Evolutionary conservation across 2,329 filamentous ascomycete genomes (phyloP).

Genomic region (Neopestalotiopsis sp.): DNA sequence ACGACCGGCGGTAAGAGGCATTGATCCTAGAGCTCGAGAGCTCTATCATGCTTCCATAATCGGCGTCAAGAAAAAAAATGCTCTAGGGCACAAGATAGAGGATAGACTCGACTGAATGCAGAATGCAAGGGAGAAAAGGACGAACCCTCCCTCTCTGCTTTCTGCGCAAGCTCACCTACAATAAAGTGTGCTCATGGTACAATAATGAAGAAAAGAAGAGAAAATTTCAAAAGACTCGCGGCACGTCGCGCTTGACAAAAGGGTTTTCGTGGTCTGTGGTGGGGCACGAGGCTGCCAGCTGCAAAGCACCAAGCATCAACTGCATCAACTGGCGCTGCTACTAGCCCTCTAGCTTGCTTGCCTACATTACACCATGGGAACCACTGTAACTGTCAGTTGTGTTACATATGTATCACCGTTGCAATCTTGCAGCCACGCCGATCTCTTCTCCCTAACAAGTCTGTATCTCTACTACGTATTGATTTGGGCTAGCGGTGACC

Average conservation of each 20-base stretch:
- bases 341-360: not conserved
- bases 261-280: not conserved
- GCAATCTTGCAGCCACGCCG: not conserved
- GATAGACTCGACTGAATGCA: constrained; percentile 65
- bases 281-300: constrained; percentile 4
- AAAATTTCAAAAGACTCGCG: constrained; percentile 23
- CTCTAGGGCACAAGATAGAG: constrained; percentile 78
- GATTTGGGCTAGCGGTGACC: not conserved
- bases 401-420: not conserved
- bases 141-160: constrained; percentile 28
- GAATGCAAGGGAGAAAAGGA: constrained; percentile 39
- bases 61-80: constrained; percentile 56
- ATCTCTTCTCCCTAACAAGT: not conserved
- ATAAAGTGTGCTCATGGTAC: constrained; percentile 73
- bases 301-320: not conserved
- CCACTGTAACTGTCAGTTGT: too few relatives aligned
- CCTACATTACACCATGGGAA: not conserved
- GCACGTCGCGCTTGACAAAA: constrained; percentile 12
- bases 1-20: constrained; percentile 78
- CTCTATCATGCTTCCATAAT: constrained; percentile 76
- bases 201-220: constrained; percentile 55
- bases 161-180: constrained; percentile 69
- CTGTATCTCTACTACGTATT: not conserved
- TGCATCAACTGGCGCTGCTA: not conserved
- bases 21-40: constrained; percentile 60